Conservation (phyloP, 2,329 filamentous ascomycete genomes). For the Neopestalotiopsis rosae region DNA sequence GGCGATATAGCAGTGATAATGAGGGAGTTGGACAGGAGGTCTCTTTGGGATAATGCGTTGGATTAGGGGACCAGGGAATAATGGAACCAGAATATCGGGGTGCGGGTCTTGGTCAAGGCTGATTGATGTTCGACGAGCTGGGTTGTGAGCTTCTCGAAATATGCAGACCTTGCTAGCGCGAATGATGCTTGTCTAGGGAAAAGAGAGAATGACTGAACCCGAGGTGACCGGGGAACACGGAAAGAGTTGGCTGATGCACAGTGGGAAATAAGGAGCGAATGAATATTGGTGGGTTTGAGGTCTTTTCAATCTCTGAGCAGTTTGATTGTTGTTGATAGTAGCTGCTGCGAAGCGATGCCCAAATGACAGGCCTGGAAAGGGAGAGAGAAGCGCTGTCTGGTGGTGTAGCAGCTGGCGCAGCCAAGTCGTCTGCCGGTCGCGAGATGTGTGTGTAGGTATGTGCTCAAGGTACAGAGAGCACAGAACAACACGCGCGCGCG, state of each 20-base stretch:
- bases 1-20: constrained; percentile 22
- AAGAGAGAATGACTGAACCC: constrained; percentile 38
- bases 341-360: neutral
- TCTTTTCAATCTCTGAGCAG: neutral
- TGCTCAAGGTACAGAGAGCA: neutral
- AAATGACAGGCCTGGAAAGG: neutral
- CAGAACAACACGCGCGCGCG: neutral
- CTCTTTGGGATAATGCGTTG: constrained; percentile 31
- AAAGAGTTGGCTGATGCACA: neutral
- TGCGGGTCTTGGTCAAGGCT: constrained; percentile 38
- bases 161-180: constrained; percentile 39
- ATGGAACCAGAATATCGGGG: constrained; percentile 39
- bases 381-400: neutral
- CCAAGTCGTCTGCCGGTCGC: constrained; percentile 10
- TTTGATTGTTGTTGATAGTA: neutral
- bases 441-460: neutral
- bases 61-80: constrained; percentile 36
- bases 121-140: constrained; percentile 32
- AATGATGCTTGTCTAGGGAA: constrained; percentile 33
- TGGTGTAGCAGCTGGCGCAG: constrained; percentile 9
- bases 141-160: constrained; percentile 39
- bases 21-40: constrained; percentile 26
- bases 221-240: constrained; percentile 19
- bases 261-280: constrained; percentile 10
- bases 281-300: constrained; percentile 4